These are phyloP conservation scores for Termitomyces sp. DNA, from an alignment of 768 basidiomycete genomes.

Conservation along the genomic window DNA sequence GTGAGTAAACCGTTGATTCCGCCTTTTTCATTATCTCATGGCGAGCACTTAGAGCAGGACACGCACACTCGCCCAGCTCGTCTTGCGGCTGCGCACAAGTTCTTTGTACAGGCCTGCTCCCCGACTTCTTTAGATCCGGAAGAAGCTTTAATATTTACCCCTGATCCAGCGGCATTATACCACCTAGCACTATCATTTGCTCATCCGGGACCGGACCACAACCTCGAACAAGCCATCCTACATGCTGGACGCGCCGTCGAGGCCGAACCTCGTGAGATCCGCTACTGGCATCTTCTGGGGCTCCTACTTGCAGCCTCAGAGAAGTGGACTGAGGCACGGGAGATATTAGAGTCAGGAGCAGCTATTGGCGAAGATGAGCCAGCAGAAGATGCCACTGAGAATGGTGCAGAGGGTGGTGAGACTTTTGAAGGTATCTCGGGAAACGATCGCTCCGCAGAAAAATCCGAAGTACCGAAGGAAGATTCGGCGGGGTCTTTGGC, in stretches of 20 bases:
- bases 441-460: not conserved
- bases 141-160: constrained; percentile 33
- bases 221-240: constrained; percentile 62
- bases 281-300: constrained; percentile 90
- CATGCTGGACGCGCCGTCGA: constrained; percentile 73
- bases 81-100: constrained; percentile 50
- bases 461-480: not conserved
- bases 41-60: constrained; percentile 50
- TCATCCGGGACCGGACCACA: constrained; percentile 56
- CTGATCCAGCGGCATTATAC: constrained; percentile 58
- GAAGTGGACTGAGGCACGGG: constrained; percentile 73
- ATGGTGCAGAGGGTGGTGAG: constrained; percentile 8
- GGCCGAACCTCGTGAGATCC: constrained; percentile 50
- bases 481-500: not conserved
- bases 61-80: constrained; percentile 52
- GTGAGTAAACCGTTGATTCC: constrained; percentile 29
- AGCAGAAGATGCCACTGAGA: constrained; percentile 13
- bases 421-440: not conserved
- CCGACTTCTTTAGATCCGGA: not conserved
- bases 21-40: not conserved
- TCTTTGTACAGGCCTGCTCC: constrained; percentile 38
- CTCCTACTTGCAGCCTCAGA: constrained; percentile 73
- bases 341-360: constrained; percentile 75
- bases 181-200: constrained; percentile 77
- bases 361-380: constrained; percentile 32